These are phyloP conservation scores for Russula sp. DNA, from an alignment of 768 basidiomycete species.

Conservation along the genomic window DNA sequence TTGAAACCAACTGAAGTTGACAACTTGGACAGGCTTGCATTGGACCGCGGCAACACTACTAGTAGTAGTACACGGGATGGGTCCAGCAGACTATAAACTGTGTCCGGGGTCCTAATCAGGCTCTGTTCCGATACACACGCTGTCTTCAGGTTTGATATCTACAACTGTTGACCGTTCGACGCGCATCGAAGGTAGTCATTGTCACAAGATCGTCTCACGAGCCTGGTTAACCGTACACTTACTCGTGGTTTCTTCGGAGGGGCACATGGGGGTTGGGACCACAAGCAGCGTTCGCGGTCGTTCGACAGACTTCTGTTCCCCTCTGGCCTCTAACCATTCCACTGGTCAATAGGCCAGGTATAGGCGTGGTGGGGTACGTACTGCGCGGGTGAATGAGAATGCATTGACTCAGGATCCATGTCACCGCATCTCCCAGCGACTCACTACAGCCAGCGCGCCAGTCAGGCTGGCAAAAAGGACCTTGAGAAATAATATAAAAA, in stretches of 20 bases:
- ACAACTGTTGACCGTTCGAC: constrained; percentile 7
- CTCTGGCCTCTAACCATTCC: constrained; percentile 23
- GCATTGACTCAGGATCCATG: constrained; percentile 35
- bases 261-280: background rate
- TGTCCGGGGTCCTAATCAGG: too few species aligned
- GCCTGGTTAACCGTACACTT: background rate
- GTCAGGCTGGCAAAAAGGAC: too few species aligned
- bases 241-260: background rate
- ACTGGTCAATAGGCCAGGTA: background rate
- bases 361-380: constrained; percentile 15
- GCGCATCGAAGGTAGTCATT: constrained; percentile 21
- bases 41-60: too few species aligned
- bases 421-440: constrained; percentile 32
- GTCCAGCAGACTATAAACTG: too few species aligned
- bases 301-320: constrained; percentile 8
- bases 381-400: constrained; percentile 34
- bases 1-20: too few species aligned
- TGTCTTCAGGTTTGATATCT: background rate
- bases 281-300: background rate
- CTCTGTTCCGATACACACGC: background rate
- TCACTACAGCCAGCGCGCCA: too few species aligned
- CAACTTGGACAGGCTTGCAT: too few species aligned
- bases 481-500: too few species aligned
- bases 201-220: background rate
- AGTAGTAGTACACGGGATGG: too few species aligned